Conservation (phyloP, 352 stramenopile species). For the Thraustochytrium sp. region DNA sequence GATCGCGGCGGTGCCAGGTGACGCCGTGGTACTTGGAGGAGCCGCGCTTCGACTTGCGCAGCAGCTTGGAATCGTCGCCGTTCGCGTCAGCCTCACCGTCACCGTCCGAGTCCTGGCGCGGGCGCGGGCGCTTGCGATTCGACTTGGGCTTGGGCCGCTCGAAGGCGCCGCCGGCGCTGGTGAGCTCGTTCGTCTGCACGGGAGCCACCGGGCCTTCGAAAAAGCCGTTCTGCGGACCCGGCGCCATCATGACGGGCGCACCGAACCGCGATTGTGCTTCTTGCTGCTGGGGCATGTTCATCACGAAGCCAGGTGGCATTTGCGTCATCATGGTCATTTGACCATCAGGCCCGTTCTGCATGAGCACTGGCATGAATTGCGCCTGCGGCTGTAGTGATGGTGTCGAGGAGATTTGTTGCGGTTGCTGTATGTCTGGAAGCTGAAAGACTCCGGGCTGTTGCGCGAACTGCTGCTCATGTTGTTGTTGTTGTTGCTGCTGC, state of each 20-base stretch:
- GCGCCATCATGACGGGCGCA: not conserved
- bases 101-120: not conserved
- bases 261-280: not conserved
- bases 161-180: too few species aligned
- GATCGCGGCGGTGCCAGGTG: conserved; percentile 3
- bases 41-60: not conserved
- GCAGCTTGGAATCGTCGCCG: not conserved
- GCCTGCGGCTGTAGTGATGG: not conserved
- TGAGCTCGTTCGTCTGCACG: too few species aligned
- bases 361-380: not conserved
- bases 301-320: not conserved
- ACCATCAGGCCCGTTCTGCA: not conserved
- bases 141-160: too few species aligned
- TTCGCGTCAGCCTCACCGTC: not conserved
- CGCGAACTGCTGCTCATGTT: not conserved
- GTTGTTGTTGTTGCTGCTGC: not conserved
- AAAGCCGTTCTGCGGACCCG: too few species aligned
- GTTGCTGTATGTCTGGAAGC: too few species aligned
- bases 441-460: too few species aligned
- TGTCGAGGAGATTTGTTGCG: too few species aligned
- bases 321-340: not conserved
- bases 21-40: conserved; percentile 11
- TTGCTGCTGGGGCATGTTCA: not conserved
- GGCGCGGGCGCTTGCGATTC: not conserved
- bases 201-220: too few species aligned